Percentiles rank a stretch among this genome's conserved stretches.
These are phyloP conservation scores for Hymenoscyphus occultus DNA, from an alignment of 2,329 filamentous ascomycete species.

Conservation along the genomic window DNA sequence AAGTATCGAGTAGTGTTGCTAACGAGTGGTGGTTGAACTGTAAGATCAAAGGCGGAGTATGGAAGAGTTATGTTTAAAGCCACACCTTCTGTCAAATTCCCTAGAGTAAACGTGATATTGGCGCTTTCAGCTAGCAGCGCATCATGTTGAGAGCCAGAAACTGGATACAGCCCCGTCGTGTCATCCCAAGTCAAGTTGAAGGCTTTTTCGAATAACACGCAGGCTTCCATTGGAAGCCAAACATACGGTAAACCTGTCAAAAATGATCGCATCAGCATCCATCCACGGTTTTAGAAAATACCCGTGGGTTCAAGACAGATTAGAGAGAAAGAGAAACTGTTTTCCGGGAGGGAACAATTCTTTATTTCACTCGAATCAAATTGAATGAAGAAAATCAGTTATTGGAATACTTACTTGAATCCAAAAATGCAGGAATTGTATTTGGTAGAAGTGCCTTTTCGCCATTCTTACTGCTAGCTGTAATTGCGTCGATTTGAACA, in stretches of 20 bases:
- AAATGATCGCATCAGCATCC: too few relatives aligned
- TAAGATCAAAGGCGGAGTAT: constrained; percentile 39
- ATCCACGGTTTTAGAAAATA: too few relatives aligned
- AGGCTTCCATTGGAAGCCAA: constrained; percentile 39
- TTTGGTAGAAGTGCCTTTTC: constrained; percentile 17
- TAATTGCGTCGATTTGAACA: constrained; percentile 36
- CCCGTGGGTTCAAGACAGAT: too few relatives aligned
- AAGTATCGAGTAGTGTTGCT: constrained; percentile 35
- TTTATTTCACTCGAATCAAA: too few relatives aligned
- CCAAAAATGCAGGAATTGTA: constrained; percentile 35
- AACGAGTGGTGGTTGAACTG: constrained; percentile 35
- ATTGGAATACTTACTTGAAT: constrained; percentile 31
- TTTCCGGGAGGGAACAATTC: too few relatives aligned
- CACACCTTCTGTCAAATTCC: constrained; percentile 30
- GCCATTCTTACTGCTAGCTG: constrained; percentile 23
- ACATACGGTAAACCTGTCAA: constrained; percentile 34
- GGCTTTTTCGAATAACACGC: constrained; percentile 37
- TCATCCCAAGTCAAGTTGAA: constrained; percentile 38
- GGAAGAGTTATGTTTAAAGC: constrained; percentile 36
- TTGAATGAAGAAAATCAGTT: too few relatives aligned
- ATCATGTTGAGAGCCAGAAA: constrained; percentile 28
- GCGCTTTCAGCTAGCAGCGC: constrained; percentile 32
- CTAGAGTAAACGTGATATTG: constrained; percentile 37
- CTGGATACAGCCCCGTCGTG: constrained; percentile 37
- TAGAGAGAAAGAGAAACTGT: too few relatives aligned